Percentiles rank a stretch among this genome's conserved stretches.
phyloP scores from a whole-genome alignment of 176 grass and related monocot genomes.

The Aechmea fasciata region DNA sequence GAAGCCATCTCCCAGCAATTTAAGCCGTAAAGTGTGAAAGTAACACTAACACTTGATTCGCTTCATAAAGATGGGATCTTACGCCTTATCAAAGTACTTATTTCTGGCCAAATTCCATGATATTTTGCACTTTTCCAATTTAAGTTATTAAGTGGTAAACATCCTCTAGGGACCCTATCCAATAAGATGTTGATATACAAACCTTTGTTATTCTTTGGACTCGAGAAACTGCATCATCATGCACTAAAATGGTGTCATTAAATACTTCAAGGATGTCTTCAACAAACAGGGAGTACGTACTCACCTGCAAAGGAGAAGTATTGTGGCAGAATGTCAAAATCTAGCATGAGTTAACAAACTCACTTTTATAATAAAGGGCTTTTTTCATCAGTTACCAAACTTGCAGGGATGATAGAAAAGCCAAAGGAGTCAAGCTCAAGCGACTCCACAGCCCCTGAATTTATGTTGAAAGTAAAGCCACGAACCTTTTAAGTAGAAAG shows the following conservation, averaged over 20 bases:
- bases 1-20: too few species aligned
- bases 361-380: neutral
- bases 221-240: constrained; percentile 68
- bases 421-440: constrained; percentile 94
- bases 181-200: neutral
- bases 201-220: constrained; percentile 94
- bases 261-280: constrained; percentile 82
- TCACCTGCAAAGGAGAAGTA: constrained; percentile 45
- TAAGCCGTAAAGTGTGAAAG: too few species aligned
- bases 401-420: constrained; percentile 66
- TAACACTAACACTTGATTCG: too few species aligned
- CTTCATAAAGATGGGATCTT: too few species aligned
- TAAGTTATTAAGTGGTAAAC: neutral
- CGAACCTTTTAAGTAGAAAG: constrained; percentile 49
- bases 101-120: neutral
- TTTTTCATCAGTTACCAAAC: constrained; percentile 45
- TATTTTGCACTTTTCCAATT: neutral
- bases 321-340: constrained; percentile 8
- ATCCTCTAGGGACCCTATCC: neutral
- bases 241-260: constrained; percentile 63
- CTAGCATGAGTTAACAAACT: neutral
- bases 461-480: constrained; percentile 83
- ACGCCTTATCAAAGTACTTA: neutral
- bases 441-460: constrained; percentile 70
- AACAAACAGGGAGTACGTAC: constrained; percentile 71